Conservation (phyloP, 2,329 filamentous ascomycete species). For the Neofusicoccum parvum region DNA sequence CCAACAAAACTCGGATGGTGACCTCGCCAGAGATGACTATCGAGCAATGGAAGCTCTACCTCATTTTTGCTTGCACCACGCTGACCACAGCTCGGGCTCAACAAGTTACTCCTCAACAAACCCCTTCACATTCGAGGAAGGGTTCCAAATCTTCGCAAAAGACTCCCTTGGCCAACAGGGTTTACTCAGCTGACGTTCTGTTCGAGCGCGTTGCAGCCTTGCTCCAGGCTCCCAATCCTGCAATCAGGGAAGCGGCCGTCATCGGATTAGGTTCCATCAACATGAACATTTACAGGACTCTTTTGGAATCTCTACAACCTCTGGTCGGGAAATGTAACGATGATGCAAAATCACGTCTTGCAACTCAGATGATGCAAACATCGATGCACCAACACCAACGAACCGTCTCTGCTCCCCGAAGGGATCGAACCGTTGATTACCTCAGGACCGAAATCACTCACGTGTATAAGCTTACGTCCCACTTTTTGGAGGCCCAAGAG, state of each 20-base stretch:
- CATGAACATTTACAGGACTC: slow-evolving; percentile 84
- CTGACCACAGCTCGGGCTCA: slow-evolving; percentile 77
- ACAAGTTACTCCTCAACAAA: slow-evolving; percentile 58
- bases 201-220: slow-evolving; percentile 92
- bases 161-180: slow-evolving; percentile 65
- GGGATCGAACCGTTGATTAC: slow-evolving; percentile 82
- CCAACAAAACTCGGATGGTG: slow-evolving; percentile 57
- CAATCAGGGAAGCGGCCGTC: slow-evolving; percentile 87
- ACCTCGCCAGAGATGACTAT: slow-evolving; percentile 84
- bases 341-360: slow-evolving; percentile 78
- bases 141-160: slow-evolving; percentile 70
- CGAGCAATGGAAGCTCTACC: slow-evolving; percentile 97
- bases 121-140: slow-evolving; percentile 77
- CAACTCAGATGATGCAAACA: slow-evolving; percentile 27
- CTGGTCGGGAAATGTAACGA: slow-evolving; percentile 85
- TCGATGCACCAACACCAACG: slow-evolving; percentile 79
- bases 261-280: slow-evolving; percentile 93
- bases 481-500: slow-evolving; percentile 77
- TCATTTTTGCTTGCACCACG: slow-evolving; percentile 96
- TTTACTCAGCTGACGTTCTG: slow-evolving; percentile 82
- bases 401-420: slow-evolving; percentile 76
- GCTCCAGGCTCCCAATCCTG: slow-evolving; percentile 74
- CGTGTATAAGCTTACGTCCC: slow-evolving; percentile 90
- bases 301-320: slow-evolving; percentile 87
- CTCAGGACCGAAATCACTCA: slow-evolving; percentile 93